phyloP scores from a whole-genome alignment of 148 eudicot genomes.

The Tetragonia tetragonoides region DNA sequence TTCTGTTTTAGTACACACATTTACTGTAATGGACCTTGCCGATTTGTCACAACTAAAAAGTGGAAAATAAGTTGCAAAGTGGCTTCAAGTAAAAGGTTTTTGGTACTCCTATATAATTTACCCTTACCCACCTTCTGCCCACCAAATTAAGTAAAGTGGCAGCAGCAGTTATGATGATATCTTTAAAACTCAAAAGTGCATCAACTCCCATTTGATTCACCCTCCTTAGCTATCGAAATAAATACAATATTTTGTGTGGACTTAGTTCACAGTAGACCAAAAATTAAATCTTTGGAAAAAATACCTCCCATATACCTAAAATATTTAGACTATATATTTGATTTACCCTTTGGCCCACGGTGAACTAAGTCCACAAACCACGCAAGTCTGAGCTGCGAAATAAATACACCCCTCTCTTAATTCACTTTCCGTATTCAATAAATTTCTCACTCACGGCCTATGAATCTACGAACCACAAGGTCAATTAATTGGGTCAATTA shows the following conservation, averaged over 20 bases:
- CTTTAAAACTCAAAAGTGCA: conserved; percentile 16
- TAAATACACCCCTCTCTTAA: neutral
- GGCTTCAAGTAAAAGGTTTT: conserved; percentile 7
- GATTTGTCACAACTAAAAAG: neutral
- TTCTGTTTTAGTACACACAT: neutral
- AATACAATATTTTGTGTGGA: no score
- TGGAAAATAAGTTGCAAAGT: neutral
- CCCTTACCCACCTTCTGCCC: neutral
- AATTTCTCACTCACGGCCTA: no score
- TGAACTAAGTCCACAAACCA: no score
- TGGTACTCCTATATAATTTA: neutral
- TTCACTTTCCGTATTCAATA: no score
- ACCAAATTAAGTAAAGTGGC: conserved; percentile 26
- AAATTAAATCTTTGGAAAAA: no score
- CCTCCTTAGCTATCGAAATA: neutral
- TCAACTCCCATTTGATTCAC: neutral
- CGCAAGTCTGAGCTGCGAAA: no score
- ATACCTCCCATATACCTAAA: no score
- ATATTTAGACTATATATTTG: no score
- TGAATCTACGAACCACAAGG: neutral
- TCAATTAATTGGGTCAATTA: neutral
- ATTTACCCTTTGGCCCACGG: no score
- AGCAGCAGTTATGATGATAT: conserved; percentile 8
- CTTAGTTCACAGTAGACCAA: no score
- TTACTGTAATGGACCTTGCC: no score